These are phyloP conservation scores for Suillus sp. DNA, from an alignment of 768 basidiomycete species.

Conservation along the genomic window DNA sequence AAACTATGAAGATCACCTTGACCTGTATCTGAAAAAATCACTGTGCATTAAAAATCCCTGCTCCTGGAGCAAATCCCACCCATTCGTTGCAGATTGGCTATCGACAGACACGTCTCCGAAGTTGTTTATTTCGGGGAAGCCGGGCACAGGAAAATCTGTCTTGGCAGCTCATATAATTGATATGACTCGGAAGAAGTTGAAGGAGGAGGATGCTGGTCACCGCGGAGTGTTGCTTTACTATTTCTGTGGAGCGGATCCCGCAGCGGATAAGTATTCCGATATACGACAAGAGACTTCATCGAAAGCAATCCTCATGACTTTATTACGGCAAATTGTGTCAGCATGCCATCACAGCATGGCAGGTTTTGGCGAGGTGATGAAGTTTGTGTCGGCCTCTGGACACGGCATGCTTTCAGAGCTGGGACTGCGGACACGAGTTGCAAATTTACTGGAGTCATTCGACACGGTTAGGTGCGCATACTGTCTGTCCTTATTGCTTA, in stretches of 20 bases:
- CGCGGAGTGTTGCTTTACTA: not conserved
- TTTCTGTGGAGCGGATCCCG: not conserved
- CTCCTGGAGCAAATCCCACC: not conserved
- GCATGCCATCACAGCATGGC: not conserved
- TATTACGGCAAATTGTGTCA: not conserved
- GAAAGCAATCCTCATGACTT: not conserved
- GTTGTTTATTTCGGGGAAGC: not conserved
- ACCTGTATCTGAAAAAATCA: not conserved
- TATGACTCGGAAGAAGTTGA: not conserved
- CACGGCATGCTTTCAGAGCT: not conserved
- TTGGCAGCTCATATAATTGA: not conserved
- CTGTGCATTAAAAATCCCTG: not conserved
- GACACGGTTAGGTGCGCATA: not conserved
- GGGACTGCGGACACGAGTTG: not conserved
- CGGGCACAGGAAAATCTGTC: not conserved
- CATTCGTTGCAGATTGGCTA: not conserved
- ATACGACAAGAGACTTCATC: not conserved
- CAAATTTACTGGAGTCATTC: not conserved
- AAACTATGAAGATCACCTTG: not conserved
- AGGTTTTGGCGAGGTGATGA: not conserved
- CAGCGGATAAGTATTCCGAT: not conserved
- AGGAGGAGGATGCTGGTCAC: not conserved
- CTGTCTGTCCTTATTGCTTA: not conserved
- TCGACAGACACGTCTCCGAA: not conserved
- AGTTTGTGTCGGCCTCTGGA: not conserved